Evolutionary conservation across 129 eudicot species (phyloP).

Genomic region (sunflower (Helianthus annuus)): HanXRQr2.0-SUNRISE NC_035447.2:583165-583664

Average conservation of each 20-base stretch:
- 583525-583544: slow-evolving; percentile 57
- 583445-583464: neutral
- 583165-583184: no score
- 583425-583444: no score
- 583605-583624: slow-evolving; percentile 72
- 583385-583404: no score
- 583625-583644: slow-evolving; percentile 61
- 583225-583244: neutral
- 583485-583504: slow-evolving; percentile 27
- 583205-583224: no score
- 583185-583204: no score
- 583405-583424: no score
- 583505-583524: slow-evolving; percentile 69
- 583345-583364: neutral
- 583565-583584: slow-evolving; percentile 76
- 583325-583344: no score
- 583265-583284: no score
- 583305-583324: no score
- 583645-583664: slow-evolving; percentile 37
- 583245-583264: no score
- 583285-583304: no score
- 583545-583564: slow-evolving; percentile 57
- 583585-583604: slow-evolving; percentile 50
- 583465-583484: slow-evolving; percentile 6
- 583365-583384: no score